These are phyloP conservation scores for Physcomitrium patens DNA, from an alignment of 225 moss, liverwort and hornwort genomes.

Conservation along the genomic window DNA sequence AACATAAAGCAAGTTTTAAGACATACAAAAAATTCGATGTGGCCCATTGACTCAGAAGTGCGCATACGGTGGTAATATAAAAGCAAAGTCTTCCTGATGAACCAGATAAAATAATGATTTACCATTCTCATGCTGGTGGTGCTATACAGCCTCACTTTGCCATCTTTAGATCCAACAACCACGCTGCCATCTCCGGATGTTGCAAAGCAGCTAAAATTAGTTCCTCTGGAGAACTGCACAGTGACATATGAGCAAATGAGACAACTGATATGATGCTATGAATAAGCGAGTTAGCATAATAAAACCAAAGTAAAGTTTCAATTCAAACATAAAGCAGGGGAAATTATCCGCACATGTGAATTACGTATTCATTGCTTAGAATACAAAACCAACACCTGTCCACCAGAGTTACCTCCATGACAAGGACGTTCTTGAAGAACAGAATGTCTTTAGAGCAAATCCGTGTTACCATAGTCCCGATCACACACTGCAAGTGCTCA, in stretches of 20 bases:
- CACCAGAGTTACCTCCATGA: no score
- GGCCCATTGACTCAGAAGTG: background rate
- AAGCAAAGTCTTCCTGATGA: background rate
- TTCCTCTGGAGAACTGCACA: slow-evolving; percentile 60
- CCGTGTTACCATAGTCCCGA: no score
- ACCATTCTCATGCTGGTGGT: slow-evolving; percentile 63
- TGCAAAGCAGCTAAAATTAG: slow-evolving; percentile 73
- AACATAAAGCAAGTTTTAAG: no score
- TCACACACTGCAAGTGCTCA: no score
- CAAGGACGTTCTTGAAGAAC: no score
- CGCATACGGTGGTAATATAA: background rate
- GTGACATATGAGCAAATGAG: background rate
- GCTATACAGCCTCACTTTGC: slow-evolving; percentile 76
- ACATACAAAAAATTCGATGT: no score
- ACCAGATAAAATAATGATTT: background rate
- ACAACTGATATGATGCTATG: background rate
- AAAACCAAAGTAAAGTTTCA: background rate
- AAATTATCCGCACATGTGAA: no score
- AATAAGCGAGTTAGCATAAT: background rate
- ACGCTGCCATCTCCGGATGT: slow-evolving; percentile 70
- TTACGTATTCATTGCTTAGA: no score
- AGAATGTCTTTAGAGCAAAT: no score
- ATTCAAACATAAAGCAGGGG: background rate
- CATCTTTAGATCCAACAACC: slow-evolving; percentile 72
- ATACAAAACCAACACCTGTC: no score